Evolutionary conservation across 768 basidiomycete species (phyloP), one percentile per base, ranked within the genome.

Genomic region (Cantharellus anzutake): DNA sequence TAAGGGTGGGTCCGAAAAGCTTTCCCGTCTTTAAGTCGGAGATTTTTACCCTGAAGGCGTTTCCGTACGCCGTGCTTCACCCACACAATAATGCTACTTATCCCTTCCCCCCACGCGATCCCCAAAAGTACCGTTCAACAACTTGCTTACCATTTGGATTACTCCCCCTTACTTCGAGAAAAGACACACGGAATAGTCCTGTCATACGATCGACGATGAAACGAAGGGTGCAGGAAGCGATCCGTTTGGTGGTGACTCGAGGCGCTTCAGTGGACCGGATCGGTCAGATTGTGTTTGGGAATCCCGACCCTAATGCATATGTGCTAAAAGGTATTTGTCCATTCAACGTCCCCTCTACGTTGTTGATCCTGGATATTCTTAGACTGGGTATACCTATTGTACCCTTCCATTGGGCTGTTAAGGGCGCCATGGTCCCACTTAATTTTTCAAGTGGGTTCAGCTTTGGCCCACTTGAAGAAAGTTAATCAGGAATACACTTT

Each of bases 341-440:
- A 11, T 35, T 11, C 52, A 55, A 7, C 52, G 11, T 11, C 52
- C 11, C 16, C 37, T 35, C 52, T 35, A n/a, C 34, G 38, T 42
- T 57, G 41, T 11, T 40, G 11, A 16, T 57, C 52, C 11, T 37
- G 44, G 44, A 48, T 37, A 14, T 55, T 1, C 11, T 5, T 38
- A 57, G 56, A 42, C 38, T 57, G 56, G 56, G 40, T 42, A 57
- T 57, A 57, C 56, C 5, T 57, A 7, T 57, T 40, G 14, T 14
- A 40, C 14, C 56, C 56, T 42, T 41, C 56, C 56, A 37, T 57
- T 38, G 56, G 42, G 37, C 39, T 57, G 56, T 57, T 41, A 16
- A 5, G 41, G 34, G 39, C 14, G 5, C 56, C 56, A 14, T 37
- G 39, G 14, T 14, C 5, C 16, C 39, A 37, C 35, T 14, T 57